Evolutionary conservation across 2,329 filamentous ascomycete genomes (phyloP).

Genomic region (Thyridium curvatum): DNA sequence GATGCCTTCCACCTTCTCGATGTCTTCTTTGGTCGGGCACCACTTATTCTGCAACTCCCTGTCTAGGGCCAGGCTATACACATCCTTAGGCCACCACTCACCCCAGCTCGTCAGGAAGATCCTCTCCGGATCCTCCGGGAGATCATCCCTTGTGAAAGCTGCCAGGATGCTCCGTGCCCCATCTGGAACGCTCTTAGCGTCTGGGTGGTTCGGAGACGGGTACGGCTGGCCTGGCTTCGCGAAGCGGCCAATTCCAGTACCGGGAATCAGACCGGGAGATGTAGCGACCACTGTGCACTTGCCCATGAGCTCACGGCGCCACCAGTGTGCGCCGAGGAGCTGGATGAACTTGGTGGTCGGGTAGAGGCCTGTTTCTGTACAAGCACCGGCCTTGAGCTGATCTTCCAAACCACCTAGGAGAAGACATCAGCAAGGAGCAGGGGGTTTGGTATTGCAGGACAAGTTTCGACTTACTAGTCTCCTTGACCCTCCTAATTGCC

Average conservation of each 20-base stretch:
- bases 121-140: conserved; percentile 42
- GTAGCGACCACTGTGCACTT: conserved; percentile 41
- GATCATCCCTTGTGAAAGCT: conserved; percentile 35
- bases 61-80: conserved; percentile 33
- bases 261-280: conserved; percentile 44
- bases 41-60: conserved; percentile 43
- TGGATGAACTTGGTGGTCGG: conserved; percentile 39
- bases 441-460: no score
- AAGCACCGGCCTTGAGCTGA: no score
- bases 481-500: conserved; percentile 31
- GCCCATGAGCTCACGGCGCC: conserved; percentile 42
- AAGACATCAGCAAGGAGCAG: no score
- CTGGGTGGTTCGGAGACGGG: conserved; percentile 14
- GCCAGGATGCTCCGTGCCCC: conserved; percentile 38
- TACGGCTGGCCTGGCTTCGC: conserved; percentile 2
- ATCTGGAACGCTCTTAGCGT: conserved; percentile 40
- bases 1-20: conserved; percentile 33
- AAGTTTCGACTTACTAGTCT: conserved; percentile 20
- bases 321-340: conserved; percentile 46
- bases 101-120: conserved; percentile 51
- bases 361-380: conserved; percentile 1
- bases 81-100: conserved; percentile 45
- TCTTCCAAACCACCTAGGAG: no score
- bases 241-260: conserved; percentile 30
- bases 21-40: conserved; percentile 37